phyloP scores from a whole-genome alignment of 495 filamentous ascomycete species.

The Lasiosphaeriaceae sp. region DNA sequence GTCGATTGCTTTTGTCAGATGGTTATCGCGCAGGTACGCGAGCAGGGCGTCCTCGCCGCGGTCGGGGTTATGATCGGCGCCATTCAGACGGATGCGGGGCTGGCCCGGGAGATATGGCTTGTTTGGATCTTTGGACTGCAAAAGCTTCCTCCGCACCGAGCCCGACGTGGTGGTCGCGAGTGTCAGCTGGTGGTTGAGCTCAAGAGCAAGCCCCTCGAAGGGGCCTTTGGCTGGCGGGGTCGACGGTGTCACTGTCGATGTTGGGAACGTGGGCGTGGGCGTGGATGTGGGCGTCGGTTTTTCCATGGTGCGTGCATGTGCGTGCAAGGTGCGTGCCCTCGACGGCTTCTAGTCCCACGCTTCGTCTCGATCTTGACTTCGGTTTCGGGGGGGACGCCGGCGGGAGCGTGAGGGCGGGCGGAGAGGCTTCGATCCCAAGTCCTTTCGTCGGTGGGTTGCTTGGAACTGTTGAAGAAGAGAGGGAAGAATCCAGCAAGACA shows the following conservation, averaged over 20 bases:
- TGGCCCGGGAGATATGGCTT: slow-evolving; percentile 24
- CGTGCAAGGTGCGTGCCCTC: no score
- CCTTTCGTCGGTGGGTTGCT: no score
- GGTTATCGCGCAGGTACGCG: slow-evolving; percentile 13
- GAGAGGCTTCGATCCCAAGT: no score
- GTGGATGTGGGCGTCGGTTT: no score
- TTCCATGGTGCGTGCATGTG: no score
- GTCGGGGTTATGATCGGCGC: neutral
- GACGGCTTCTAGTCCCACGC: no score
- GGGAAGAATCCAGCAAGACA: no score
- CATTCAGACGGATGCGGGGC: slow-evolving; percentile 17
- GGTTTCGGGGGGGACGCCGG: neutral
- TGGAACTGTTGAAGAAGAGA: no score
- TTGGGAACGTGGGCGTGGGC: neutral
- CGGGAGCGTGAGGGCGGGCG: no score
- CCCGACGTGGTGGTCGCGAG: neutral
- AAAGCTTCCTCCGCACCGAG: neutral
- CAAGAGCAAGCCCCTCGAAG: neutral
- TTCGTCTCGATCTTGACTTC: no score
- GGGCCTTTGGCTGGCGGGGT: no score
- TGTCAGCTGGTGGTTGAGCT: slow-evolving; percentile 17
- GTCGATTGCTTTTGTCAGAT: slow-evolving; percentile 16
- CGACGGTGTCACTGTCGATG: no score
- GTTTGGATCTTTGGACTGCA: slow-evolving; percentile 6
- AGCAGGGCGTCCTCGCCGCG: slow-evolving; percentile 2